Evolutionary conservation across 306 rosid genomes (phyloP).

Genomic region (Vicia sativa): DNA sequence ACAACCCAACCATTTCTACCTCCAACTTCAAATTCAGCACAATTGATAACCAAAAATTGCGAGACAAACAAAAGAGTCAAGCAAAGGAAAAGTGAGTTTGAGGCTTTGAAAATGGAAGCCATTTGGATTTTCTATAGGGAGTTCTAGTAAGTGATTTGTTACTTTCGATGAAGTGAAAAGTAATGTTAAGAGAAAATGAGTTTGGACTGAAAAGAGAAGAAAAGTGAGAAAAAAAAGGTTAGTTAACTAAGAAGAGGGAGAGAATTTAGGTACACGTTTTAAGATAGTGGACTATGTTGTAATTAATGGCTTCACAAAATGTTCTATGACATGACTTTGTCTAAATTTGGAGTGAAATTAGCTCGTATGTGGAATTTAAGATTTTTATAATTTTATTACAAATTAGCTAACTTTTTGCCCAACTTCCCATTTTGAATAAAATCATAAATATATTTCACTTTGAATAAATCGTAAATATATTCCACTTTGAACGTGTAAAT

Average conservation of each 20-base stretch:
- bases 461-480: too few species aligned
- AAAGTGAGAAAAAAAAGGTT: constrained; percentile 23
- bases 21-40: constrained; percentile 64
- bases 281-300: constrained; percentile 42
- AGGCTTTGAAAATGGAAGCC: constrained; percentile 37
- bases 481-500: too few species aligned
- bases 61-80: constrained; percentile 36
- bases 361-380: constrained; percentile 1
- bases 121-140: constrained; percentile 42
- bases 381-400: not conserved
- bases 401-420: not conserved
- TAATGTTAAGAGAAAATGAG: constrained; percentile 6
- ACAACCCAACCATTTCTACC: constrained; percentile 63
- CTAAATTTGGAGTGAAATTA: constrained; percentile 32
- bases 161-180: not conserved
- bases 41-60: constrained; percentile 35
- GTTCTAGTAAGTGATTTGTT: constrained; percentile 26
- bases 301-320: not conserved
- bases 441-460: too few species aligned
- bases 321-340: constrained; percentile 57
- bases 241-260: constrained; percentile 49
- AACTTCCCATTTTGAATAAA: too few species aligned
- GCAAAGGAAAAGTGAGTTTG: constrained; percentile 37
- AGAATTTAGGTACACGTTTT: constrained; percentile 51
- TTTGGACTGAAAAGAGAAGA: constrained; percentile 42